A percentile compares a stretch with the other conserved stretches of the same genome.
These are phyloP conservation scores for Podochytrium sp. DNA, from an alignment of 192 early-diverging fungal genomes.

Conservation along the genomic window DNA sequence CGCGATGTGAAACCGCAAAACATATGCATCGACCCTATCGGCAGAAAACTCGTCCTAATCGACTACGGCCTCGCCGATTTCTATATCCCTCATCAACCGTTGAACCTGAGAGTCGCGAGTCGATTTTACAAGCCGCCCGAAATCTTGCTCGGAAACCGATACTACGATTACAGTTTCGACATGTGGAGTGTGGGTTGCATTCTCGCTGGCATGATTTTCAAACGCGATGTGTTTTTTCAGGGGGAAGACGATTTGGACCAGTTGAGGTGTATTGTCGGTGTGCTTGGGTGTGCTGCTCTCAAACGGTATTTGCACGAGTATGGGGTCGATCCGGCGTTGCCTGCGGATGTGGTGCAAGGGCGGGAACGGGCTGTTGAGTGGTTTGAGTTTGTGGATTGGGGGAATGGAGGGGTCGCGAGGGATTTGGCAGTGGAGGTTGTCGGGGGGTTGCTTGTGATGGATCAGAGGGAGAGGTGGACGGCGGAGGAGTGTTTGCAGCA, in stretches of 20 bases:
- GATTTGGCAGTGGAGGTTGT: conserved; percentile 34
- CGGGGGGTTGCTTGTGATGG: conserved; percentile 36
- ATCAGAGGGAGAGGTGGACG: conserved; percentile 40
- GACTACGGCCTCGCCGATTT: conserved; percentile 57
- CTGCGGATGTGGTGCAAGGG: conserved; percentile 20
- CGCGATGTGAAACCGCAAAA: conserved; percentile 61
- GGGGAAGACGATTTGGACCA: conserved; percentile 49
- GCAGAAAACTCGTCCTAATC: conserved; percentile 40
- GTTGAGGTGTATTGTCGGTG: conserved; percentile 36
- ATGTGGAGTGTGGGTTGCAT: conserved; percentile 55
- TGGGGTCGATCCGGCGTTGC: conserved; percentile 11
- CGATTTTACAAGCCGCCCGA: conserved; percentile 57
- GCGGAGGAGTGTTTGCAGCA: conserved; percentile 38
- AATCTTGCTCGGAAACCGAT: conserved; percentile 44
- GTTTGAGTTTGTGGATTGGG: conserved; percentile 31
- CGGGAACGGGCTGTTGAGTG: conserved; percentile 4
- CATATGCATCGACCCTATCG: conserved; percentile 42
- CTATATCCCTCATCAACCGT: conserved; percentile 35
- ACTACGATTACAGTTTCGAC: conserved; percentile 54
- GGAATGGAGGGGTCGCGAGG: conserved; percentile 35
- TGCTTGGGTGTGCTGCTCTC: conserved; percentile 43
- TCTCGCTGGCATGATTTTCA: conserved; percentile 53
- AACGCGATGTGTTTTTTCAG: conserved; percentile 41
- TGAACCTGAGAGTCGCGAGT: conserved; percentile 43
- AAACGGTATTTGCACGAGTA: conserved; percentile 35